Evolutionary conservation across 73 alveolate genomes (phyloP).

Genomic region (Paramecium biaurelia): DNA sequence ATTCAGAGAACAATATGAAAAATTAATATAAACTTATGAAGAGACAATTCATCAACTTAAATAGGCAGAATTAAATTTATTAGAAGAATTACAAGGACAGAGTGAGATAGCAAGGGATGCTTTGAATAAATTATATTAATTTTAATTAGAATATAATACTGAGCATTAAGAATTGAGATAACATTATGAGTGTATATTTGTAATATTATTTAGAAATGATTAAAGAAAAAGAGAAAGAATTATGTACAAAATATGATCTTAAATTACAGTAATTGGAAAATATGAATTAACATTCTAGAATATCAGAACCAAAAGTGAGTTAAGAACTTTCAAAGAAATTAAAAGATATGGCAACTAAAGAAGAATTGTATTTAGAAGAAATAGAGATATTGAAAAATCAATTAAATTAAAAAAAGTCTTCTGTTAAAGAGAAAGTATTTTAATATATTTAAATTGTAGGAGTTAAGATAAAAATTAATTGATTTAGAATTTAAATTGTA

Average conservation of each 20-base stretch:
- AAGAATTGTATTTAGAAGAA: slow-evolving; percentile 37
- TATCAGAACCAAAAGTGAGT: not conserved
- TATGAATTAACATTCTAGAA: not conserved
- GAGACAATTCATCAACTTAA: slow-evolving; percentile 3
- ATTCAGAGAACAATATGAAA: slow-evolving; percentile 11
- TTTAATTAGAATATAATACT: not conserved
- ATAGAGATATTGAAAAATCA: slow-evolving; percentile 4
- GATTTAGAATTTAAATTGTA: not conserved
- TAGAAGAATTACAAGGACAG: slow-evolving; percentile 11
- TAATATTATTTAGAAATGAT: not conserved
- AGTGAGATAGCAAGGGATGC: slow-evolving; percentile 27
- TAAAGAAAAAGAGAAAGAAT: not conserved
- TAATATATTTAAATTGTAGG: not conserved
- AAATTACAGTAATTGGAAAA: not conserved
- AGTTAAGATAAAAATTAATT: slow-evolving; percentile 49
- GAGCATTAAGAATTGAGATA: not conserved
- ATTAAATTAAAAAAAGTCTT: not conserved
- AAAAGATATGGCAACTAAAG: not conserved
- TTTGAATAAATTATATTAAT: slow-evolving; percentile 2
- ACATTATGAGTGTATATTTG: not conserved
- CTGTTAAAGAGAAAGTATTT: not conserved
- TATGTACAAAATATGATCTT: not conserved
- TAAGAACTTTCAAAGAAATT: not conserved
- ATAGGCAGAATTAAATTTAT: slow-evolving; percentile 2
- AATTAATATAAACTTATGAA: slow-evolving; percentile 26